Evolutionary conservation across 371 early-diverging fungal genomes (phyloP).

Genomic region (Mortierella sp.): DNA sequence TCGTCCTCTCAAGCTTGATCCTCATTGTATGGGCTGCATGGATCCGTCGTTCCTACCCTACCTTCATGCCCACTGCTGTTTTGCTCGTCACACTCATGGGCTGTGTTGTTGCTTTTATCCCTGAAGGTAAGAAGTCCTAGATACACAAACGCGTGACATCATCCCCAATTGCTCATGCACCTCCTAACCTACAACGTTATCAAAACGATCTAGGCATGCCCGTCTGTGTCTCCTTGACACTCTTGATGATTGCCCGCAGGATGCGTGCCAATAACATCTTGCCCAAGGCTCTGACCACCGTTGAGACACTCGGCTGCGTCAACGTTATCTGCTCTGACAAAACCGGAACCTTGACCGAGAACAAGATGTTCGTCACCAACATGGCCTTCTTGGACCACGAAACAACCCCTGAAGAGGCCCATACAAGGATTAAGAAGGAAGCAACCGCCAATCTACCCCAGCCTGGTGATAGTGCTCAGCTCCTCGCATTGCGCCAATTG

Average conservation of each 20-base stretch:
- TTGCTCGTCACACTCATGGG: slow-evolving; percentile 80
- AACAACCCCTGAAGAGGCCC: slow-evolving; percentile 44
- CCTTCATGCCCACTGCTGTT: slow-evolving; percentile 62
- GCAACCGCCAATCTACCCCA: slow-evolving; percentile 24
- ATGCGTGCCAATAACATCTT: slow-evolving; percentile 66
- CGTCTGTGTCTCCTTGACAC: slow-evolving; percentile 64
- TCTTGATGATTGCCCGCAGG: slow-evolving; percentile 66
- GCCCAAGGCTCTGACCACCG: slow-evolving; percentile 69
- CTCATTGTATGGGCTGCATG: slow-evolving; percentile 64
- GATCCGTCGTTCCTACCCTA: slow-evolving; percentile 60
- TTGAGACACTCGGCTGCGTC: slow-evolving; percentile 78
- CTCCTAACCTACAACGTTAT: too few relatives aligned
- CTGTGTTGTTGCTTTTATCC: slow-evolving; percentile 74
- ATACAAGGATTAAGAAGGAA: slow-evolving; percentile 22
- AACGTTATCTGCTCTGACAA: slow-evolving; percentile 78
- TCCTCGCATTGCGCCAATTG: slow-evolving; percentile 54
- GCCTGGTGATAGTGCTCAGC: slow-evolving; percentile 14
- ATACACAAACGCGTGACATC: too few relatives aligned
- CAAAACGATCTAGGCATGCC: slow-evolving; percentile 53
- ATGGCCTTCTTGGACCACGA: slow-evolving; percentile 57
- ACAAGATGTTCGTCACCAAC: slow-evolving; percentile 68
- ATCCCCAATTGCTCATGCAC: too few relatives aligned
- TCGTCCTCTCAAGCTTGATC: slow-evolving; percentile 60
- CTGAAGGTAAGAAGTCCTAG: slow-evolving; percentile 74
- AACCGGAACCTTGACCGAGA: slow-evolving; percentile 78